Evolutionary conservation across 2,329 filamentous ascomycete species (phyloP).

Genomic region (Neonectria hederae): DNA sequence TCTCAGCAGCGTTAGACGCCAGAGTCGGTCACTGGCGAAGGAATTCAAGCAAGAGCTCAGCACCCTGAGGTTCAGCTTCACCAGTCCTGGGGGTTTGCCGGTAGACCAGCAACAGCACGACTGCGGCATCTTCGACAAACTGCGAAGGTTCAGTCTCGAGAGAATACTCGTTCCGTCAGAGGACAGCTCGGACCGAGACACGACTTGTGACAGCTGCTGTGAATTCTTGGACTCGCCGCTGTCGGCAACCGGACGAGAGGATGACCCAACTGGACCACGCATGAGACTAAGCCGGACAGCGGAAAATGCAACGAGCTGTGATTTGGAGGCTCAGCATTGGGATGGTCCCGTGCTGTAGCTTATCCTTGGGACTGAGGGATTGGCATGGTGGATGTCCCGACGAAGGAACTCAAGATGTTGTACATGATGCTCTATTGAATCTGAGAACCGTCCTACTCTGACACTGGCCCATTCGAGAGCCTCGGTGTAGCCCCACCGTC

Average conservation of each 20-base stretch:
- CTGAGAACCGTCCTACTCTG: constrained; percentile 41
- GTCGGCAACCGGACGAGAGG: constrained; percentile 35
- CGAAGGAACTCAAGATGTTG: constrained; percentile 38
- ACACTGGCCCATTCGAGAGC: constrained; percentile 38
- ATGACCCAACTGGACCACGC: constrained; percentile 27
- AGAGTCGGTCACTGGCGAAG: constrained; percentile 39
- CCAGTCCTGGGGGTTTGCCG: constrained; percentile 21
- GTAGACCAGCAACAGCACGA: constrained; percentile 8
- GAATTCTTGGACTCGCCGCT: constrained; percentile 34
- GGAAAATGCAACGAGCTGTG: constrained; percentile 14
- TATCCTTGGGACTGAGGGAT: neutral
- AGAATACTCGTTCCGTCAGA: constrained; percentile 26
- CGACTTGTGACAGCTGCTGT: constrained; percentile 31
- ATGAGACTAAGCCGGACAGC: constrained; percentile 26
- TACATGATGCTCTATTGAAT: constrained; percentile 49
- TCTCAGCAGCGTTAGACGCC: constrained; percentile 39
- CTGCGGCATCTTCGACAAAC: neutral
- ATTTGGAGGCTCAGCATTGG: constrained; percentile 31
- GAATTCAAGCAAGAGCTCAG: constrained; percentile 39
- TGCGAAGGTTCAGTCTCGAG: constrained; percentile 33
- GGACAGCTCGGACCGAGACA: constrained; percentile 26
- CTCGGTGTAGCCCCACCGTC: constrained; percentile 31
- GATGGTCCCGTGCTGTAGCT: constrained; percentile 16
- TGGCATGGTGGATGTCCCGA: neutral
- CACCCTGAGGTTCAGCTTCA: constrained; percentile 34